phyloP scores from a whole-genome alignment of 2,329 filamentous ascomycete genomes.

The Penicillium sp. region DNA sequence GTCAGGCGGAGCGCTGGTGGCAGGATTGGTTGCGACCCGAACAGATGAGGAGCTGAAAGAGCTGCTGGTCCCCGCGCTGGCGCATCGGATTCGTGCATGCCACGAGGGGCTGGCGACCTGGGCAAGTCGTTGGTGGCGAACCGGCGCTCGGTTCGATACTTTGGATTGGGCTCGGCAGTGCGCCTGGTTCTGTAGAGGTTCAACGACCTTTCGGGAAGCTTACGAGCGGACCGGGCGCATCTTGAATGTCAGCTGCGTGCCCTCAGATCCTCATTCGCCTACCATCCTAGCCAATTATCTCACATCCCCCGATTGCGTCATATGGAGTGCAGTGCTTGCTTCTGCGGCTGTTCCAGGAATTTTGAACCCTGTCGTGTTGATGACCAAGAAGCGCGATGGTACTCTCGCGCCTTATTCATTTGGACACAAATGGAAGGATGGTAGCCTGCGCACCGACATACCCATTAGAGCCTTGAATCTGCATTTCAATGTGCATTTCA shows the following conservation, averaged over 20 bases:
- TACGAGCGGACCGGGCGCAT: constrained; percentile 92
- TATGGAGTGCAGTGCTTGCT: constrained; percentile 94
- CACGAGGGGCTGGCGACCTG: constrained; percentile 72
- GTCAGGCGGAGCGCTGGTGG: constrained; percentile 86
- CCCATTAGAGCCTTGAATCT: constrained; percentile 90
- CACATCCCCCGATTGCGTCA: constrained; percentile 92
- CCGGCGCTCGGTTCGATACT: constrained; percentile 89
- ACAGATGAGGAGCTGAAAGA: constrained; percentile 87
- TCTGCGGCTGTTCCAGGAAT: constrained; percentile 96
- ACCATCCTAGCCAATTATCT: constrained; percentile 93
- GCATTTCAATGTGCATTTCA: constrained; percentile 98
- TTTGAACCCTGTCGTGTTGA: constrained; percentile 88
- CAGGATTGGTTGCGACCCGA: constrained; percentile 78
- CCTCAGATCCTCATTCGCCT: constrained; percentile 88
- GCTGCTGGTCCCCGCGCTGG: constrained; percentile 81
- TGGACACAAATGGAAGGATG: constrained; percentile 99
- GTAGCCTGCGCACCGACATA: constrained; percentile 88
- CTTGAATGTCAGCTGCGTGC: constrained; percentile 92
- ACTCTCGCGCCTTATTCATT: constrained; percentile 86
- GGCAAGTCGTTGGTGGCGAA: constrained; percentile 82
- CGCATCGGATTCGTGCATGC: constrained; percentile 78
- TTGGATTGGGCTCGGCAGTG: constrained; percentile 83
- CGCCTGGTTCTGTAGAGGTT: constrained; percentile 86
- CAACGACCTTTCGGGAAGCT: constrained; percentile 90
- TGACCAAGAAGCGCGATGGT: constrained; percentile 77